phyloP scores from a whole-genome alignment of 2,329 filamentous ascomycete species.

The Alternaria panax region DNA sequence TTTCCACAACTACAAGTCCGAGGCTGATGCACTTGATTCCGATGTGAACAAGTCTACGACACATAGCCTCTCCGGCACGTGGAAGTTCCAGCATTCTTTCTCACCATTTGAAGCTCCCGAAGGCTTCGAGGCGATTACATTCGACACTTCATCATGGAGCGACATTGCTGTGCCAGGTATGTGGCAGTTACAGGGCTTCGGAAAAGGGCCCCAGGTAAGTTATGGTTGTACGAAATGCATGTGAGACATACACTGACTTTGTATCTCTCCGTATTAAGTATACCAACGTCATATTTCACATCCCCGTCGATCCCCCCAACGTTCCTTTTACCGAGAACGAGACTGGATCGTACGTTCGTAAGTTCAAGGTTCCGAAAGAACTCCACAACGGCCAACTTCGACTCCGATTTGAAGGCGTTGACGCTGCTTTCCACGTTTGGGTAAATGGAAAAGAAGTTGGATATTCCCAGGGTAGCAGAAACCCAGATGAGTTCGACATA shows the following conservation, averaged over 20 bases:
- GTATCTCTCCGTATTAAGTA: too few relatives aligned
- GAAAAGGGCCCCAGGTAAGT: conserved; percentile 66
- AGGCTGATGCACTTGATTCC: conserved; percentile 58
- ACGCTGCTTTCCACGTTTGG: conserved; percentile 74
- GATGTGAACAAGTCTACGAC: conserved; percentile 44
- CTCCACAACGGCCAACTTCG: conserved; percentile 65
- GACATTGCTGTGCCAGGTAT: conserved; percentile 69
- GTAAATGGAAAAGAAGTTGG: conserved; percentile 70
- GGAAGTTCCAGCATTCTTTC: conserved; percentile 51
- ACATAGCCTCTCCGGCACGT: conserved; percentile 46
- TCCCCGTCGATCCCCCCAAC: conserved; percentile 70
- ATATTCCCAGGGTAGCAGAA: conserved; percentile 73
- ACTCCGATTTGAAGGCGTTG: conserved; percentile 74
- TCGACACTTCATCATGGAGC: conserved; percentile 55
- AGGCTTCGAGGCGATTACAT: conserved; percentile 43
- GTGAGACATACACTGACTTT: too few relatives aligned
- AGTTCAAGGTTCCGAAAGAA: conserved; percentile 61
- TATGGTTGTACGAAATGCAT: too few relatives aligned
- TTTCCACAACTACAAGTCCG: conserved; percentile 62
- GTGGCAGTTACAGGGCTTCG: conserved; percentile 75
- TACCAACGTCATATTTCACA: conserved; percentile 72
- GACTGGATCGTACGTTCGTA: conserved; percentile 67
- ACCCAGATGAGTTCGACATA: conserved; percentile 74
- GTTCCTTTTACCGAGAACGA: conserved; percentile 68
- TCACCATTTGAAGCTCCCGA: conserved; percentile 47